Evolutionary conservation across 163 green algal species (phyloP).

Genomic region (Scenedesmus sp.): DNA sequence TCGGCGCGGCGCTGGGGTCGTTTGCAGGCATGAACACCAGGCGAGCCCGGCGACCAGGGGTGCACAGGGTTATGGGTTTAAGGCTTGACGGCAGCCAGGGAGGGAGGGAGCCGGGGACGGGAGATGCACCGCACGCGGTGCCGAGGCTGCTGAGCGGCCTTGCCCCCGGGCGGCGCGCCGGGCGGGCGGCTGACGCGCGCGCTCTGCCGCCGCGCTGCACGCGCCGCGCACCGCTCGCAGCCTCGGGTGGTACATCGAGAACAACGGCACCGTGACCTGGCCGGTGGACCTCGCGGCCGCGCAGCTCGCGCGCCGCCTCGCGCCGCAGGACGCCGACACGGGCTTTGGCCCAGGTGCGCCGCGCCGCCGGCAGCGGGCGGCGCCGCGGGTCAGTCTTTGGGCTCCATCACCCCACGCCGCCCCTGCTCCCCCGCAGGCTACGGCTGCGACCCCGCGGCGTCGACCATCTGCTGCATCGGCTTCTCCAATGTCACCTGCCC

Average conservation of each 20-base stretch:
- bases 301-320: slow-evolving; percentile 19
- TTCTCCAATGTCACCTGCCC: slow-evolving; percentile 40
- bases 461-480: slow-evolving; percentile 29
- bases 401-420: not conserved
- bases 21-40: slow-evolving; percentile 25
- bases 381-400: too few relatives aligned
- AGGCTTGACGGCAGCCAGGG: too few relatives aligned
- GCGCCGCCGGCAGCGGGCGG: too few relatives aligned
- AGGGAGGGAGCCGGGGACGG: too few relatives aligned
- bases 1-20: slow-evolving; percentile 7
- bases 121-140: too few relatives aligned
- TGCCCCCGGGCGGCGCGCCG: too few relatives aligned
- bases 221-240: not conserved
- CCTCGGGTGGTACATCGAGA: slow-evolving; percentile 39
- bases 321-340: not conserved
- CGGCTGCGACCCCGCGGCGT: slow-evolving; percentile 14
- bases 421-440: slow-evolving; percentile 7
- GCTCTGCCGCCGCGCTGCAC: slow-evolving; percentile 10
- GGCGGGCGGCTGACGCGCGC: not conserved
- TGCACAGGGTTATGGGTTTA: too few relatives aligned
- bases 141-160: too few relatives aligned
- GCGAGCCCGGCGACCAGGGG: too few relatives aligned
- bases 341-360: slow-evolving; percentile 21
- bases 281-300: slow-evolving; percentile 29
- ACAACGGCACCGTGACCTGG: slow-evolving; percentile 37